Percentiles rank a stretch among this genome's conserved stretches.
phyloP scores from a whole-genome alignment of 352 stramenopile species.

The Phytopythium aichiense region DNA sequence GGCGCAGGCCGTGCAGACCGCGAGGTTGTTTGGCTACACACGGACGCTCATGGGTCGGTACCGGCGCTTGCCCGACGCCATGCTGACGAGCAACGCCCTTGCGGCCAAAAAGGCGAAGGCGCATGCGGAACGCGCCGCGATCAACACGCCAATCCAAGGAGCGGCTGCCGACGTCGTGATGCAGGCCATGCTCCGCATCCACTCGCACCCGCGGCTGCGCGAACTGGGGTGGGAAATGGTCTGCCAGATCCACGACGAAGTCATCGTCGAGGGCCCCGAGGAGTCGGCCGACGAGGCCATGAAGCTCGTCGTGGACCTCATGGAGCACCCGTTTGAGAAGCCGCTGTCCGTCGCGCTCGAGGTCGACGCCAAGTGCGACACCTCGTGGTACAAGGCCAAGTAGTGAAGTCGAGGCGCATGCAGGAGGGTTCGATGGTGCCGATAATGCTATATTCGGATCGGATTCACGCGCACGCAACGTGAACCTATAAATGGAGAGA shows the following conservation, averaged over 20 bases:
- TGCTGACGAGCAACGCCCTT: conserved; percentile 52
- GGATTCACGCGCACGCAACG: background rate
- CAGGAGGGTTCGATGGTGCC: background rate
- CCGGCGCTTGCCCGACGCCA: conserved; percentile 94
- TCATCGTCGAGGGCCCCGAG: conserved; percentile 98
- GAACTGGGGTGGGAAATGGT: conserved; percentile 97
- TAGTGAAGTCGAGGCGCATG: conserved; percentile 28
- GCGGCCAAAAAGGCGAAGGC: conserved; percentile 64
- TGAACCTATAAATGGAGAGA: background rate
- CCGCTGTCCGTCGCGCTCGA: conserved; percentile 86
- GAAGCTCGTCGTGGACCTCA: conserved; percentile 87
- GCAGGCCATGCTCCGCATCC: conserved; percentile 99
- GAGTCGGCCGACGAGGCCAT: conserved; percentile 93
- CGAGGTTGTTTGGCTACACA: conserved; percentile 83
- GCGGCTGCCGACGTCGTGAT: conserved; percentile 98
- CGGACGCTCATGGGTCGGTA: conserved; percentile 97
- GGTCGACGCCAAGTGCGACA: conserved; percentile 93
- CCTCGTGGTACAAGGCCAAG: conserved; percentile 99
- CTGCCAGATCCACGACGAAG: conserved; percentile 99
- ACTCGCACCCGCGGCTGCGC: conserved; percentile 89
- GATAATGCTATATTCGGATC: background rate
- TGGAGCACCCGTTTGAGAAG: conserved; percentile 97
- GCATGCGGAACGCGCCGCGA: conserved; percentile 94
- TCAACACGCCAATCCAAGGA: conserved; percentile 99
- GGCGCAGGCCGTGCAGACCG: conserved; percentile 89